Evolutionary conservation across 2,329 filamentous ascomycete species (phyloP).

Genomic region (Aureobasidium namibiae): DNA sequence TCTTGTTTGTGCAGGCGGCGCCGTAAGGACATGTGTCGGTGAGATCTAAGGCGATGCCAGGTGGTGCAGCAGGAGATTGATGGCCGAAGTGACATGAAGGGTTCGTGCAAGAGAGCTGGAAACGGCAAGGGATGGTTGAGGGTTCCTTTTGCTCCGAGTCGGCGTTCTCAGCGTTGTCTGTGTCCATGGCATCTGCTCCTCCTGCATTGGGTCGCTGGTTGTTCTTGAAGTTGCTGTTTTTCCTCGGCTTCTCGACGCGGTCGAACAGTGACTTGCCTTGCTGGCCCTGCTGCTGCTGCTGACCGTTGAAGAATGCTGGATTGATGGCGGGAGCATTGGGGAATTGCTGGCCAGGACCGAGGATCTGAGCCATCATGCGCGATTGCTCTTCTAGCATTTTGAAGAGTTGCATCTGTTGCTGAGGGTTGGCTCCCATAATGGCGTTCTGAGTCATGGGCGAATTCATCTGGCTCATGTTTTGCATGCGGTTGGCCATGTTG

Average conservation of each 20-base stretch:
- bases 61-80: constrained; percentile 82
- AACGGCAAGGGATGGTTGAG: constrained; percentile 70
- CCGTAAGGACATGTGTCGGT: constrained; percentile 76
- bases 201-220: constrained; percentile 17
- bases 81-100: constrained; percentile 88
- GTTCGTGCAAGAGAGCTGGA: constrained; percentile 81
- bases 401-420: constrained; percentile 67
- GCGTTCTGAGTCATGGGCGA: constrained; percentile 42
- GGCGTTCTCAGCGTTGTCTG: constrained; percentile 34
- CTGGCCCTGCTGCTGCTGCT: background rate
- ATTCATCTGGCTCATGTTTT: constrained; percentile 24
- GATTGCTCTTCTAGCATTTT: constrained; percentile 58
- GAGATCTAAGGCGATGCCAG: constrained; percentile 68
- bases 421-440: constrained; percentile 44
- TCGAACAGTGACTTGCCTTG: constrained; percentile 61
- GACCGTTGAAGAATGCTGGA: constrained; percentile 41
- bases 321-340: constrained; percentile 46
- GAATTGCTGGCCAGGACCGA: constrained; percentile 28
- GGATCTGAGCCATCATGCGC: constrained; percentile 70
- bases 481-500: constrained; percentile 40
- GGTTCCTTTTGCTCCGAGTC: constrained; percentile 44
- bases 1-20: constrained; percentile 88
- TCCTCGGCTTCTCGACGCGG: constrained; percentile 53
- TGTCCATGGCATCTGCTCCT: constrained; percentile 19
- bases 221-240: constrained; percentile 47